These are phyloP conservation scores for Mucor racemosus DNA, from an alignment of 371 early-diverging fungal species.

Conservation along the genomic window DNA sequence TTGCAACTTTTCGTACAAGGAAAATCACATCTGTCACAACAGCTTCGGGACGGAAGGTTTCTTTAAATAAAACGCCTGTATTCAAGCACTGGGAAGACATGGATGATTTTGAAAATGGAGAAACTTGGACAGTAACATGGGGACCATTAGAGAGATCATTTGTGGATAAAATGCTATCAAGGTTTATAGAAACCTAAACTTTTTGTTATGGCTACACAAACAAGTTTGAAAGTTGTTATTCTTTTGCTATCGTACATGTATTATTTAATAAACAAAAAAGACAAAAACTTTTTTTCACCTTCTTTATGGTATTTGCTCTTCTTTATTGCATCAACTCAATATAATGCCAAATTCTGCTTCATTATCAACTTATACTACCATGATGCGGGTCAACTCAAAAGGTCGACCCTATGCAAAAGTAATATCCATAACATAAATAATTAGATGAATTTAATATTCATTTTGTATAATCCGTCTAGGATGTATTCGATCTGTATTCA, in stretches of 20 bases:
- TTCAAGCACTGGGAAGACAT: constrained; percentile 25
- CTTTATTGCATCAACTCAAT: background rate
- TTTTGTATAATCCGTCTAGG: constrained; percentile 21
- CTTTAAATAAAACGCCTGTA: constrained; percentile 38
- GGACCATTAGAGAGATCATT: constrained; percentile 9
- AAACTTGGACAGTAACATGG: constrained; percentile 39
- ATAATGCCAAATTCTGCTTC: constrained; percentile 10
- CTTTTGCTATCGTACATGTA: background rate
- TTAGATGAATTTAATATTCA: background rate
- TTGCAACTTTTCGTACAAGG: constrained; percentile 43
- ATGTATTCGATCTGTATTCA: constrained; percentile 44
- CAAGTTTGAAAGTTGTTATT: constrained; percentile 6
- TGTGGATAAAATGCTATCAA: background rate
- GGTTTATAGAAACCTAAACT: background rate
- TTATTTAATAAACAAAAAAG: background rate
- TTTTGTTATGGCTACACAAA: constrained; percentile 4
- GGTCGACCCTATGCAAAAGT: constrained; percentile 40
- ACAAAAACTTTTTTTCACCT: background rate
- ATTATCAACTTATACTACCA: constrained; percentile 27
- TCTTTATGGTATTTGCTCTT: background rate
- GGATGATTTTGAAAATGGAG: constrained; percentile 38
- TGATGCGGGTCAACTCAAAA: constrained; percentile 35
- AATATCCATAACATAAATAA: background rate
- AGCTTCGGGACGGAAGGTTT: constrained; percentile 36
- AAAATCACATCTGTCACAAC: constrained; percentile 39